Conservation (phyloP, 192 early-diverging fungal genomes). For the Rhizophagus clarus region DNA sequence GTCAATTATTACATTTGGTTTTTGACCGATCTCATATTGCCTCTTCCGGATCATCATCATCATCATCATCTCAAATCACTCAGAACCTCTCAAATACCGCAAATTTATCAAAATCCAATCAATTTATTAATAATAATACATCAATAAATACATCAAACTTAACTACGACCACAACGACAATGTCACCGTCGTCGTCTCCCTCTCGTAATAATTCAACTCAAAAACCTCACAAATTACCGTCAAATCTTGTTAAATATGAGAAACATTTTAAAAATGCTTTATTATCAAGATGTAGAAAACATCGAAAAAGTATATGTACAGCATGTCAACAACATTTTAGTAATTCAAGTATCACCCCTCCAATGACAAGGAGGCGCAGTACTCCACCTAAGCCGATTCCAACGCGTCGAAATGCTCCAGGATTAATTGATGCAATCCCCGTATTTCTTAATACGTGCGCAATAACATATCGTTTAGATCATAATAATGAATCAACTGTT, state of each 20-base stretch:
- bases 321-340: not conserved
- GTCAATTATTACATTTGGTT: conserved; percentile 2
- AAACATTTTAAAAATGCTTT: conserved; percentile 13
- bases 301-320: not conserved
- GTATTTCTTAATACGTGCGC: conserved; percentile 2
- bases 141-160: not conserved
- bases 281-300: conserved; percentile 9
- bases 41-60: not conserved
- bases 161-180: too few relatives aligned
- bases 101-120: not conserved
- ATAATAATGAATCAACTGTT: not conserved
- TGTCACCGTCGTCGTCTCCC: too few relatives aligned
- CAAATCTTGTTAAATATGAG: not conserved
- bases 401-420: not conserved
- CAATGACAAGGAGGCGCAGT: not conserved
- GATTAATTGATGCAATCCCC: conserved; percentile 10
- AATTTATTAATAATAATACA: not conserved
- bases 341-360: not conserved
- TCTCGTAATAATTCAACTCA: too few relatives aligned
- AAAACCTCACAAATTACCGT: not conserved
- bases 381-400: conserved; percentile 5
- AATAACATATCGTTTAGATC: not conserved
- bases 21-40: not conserved
- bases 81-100: too few relatives aligned
- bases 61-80: not conserved